These are phyloP conservation scores for Fusarium caatingaense DNA, from an alignment of 2,329 filamentous ascomycete species.

Conservation along the genomic window DNA sequence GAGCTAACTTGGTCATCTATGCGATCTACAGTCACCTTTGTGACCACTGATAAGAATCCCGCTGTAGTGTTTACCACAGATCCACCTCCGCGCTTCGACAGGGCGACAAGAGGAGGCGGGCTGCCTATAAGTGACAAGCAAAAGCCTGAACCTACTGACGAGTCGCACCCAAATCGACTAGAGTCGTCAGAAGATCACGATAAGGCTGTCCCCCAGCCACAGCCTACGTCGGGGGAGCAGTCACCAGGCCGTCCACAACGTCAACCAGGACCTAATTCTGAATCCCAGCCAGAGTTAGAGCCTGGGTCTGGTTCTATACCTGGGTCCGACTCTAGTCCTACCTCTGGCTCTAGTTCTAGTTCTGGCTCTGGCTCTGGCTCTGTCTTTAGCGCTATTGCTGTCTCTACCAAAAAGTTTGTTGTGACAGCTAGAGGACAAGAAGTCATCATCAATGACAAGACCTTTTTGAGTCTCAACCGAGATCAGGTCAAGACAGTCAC, in stretches of 20 bases:
- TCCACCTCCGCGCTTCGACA: conserved; percentile 54
- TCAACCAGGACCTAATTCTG: background rate
- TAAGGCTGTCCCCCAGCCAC: background rate
- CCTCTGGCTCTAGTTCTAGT: background rate
- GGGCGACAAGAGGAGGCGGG: conserved; percentile 19
- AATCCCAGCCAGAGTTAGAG: background rate
- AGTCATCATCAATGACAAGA: conserved; percentile 61
- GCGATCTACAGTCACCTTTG: conserved; percentile 55
- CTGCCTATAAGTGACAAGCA: conserved; percentile 36
- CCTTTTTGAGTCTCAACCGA: conserved; percentile 54
- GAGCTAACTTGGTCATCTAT: conserved; percentile 21
- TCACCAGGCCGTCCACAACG: conserved; percentile 6
- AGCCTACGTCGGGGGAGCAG: conserved; percentile 2
- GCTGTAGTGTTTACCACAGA: conserved; percentile 58
- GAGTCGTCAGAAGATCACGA: background rate
- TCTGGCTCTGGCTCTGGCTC: background rate
- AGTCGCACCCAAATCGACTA: background rate
- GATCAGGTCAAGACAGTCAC: conserved; percentile 57
- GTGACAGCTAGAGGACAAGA: conserved; percentile 58
- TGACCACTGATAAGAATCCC: conserved; percentile 67
- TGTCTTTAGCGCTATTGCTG: background rate
- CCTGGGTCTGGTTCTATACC: background rate
- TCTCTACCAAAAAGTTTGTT: conserved; percentile 48
- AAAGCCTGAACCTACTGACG: conserved; percentile 24
- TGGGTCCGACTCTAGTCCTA: background rate